Evolutionary conservation across 1,284 basidiomycete species (phyloP).

Genomic region (Abortiporus biennis): DNA sequence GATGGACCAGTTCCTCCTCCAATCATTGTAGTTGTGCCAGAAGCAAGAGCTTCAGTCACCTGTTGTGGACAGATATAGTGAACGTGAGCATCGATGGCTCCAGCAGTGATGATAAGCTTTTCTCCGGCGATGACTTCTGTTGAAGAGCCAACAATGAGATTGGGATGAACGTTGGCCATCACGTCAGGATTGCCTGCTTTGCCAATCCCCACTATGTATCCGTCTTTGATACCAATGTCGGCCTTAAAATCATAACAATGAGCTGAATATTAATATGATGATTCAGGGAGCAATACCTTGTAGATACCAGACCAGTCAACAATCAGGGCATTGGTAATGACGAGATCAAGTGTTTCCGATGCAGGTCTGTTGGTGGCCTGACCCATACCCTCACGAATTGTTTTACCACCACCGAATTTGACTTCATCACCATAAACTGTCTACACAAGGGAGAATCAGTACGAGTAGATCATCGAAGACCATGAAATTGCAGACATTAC

Average conservation of each 20-base stretch:
- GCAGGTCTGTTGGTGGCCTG: constrained; percentile 78
- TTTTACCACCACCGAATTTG: constrained; percentile 97
- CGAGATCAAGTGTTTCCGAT: constrained; percentile 75
- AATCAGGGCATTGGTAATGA: constrained; percentile 94
- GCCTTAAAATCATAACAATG: constrained; percentile 55
- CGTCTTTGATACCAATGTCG: constrained; percentile 92
- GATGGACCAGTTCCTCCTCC: constrained; percentile 94
- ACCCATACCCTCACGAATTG: constrained; percentile 95
- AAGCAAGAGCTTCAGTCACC: constrained; percentile 65
- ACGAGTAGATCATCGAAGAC: neutral
- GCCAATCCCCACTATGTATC: constrained; percentile 83
- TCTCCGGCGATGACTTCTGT: constrained; percentile 97
- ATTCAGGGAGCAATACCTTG: constrained; percentile 52
- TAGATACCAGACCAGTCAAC: constrained; percentile 95
- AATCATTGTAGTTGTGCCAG: constrained; percentile 82
- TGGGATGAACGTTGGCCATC: constrained; percentile 77
- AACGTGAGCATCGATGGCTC: constrained; percentile 88
- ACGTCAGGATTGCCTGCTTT: constrained; percentile 97
- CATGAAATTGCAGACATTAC: constrained; percentile 30
- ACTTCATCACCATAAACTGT: constrained; percentile 91
- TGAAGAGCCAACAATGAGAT: constrained; percentile 78
- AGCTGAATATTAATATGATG: constrained; percentile 3
- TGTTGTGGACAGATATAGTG: constrained; percentile 95
- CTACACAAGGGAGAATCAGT: constrained; percentile 27
- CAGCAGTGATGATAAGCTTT: constrained; percentile 90